These are phyloP conservation scores for Microstegium vimineum DNA, from an alignment of 176 grass and related monocot species.

Conservation along the genomic window DNA sequence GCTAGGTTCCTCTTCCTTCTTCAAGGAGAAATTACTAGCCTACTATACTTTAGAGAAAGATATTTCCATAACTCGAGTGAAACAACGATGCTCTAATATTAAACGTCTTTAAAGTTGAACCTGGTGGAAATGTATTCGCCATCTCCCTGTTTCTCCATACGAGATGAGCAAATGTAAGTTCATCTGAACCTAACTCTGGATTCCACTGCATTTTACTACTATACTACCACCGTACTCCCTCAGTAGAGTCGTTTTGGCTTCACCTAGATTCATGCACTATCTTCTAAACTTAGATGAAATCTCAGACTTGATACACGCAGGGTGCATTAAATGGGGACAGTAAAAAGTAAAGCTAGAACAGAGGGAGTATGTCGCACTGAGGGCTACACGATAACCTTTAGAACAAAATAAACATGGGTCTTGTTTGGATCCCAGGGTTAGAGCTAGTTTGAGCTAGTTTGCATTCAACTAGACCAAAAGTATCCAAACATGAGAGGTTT, in stretches of 20 bases:
- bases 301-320: too few species aligned
- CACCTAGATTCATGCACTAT: too few species aligned
- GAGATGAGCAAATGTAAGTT: background rate
- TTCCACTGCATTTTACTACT: background rate
- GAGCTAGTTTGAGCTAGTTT: too few species aligned
- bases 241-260: too few species aligned
- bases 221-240: too few species aligned
- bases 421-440: too few species aligned
- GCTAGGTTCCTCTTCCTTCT: background rate
- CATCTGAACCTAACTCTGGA: background rate
- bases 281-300: too few species aligned
- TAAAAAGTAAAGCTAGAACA: too few species aligned
- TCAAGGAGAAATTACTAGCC: background rate
- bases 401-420: background rate
- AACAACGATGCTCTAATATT: background rate
- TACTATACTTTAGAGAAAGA: background rate
- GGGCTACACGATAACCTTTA: background rate
- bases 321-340: too few species aligned
- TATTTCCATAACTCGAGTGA: background rate
- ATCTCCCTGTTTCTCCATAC: background rate
- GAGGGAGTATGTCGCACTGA: too few species aligned
- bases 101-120: background rate
- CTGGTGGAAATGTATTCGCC: background rate
- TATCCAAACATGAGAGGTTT: too few species aligned
- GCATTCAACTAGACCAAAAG: too few species aligned